Base-by-base conservation (phyloP, 495 filamentous ascomycete genomes). In the Poronia punctata region DNA sequence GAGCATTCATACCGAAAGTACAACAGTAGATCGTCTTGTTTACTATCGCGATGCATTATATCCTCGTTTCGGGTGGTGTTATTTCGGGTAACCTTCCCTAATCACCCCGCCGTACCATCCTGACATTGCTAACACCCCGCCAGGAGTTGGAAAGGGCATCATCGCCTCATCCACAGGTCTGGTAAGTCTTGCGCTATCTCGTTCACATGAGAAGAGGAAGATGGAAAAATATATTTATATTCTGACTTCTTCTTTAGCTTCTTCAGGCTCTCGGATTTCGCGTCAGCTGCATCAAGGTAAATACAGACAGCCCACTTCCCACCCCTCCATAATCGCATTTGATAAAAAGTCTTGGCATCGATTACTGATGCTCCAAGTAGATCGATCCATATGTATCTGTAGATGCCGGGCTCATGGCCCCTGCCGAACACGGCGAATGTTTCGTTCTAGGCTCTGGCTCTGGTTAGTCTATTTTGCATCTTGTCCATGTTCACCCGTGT, bases 311-410 rank as follows among this genome's bases (percentile, higher is more conserved):
- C 48, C 32, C 23, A 16, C 38, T 24, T 47, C 22, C 3, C 38
- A 82, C 8, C 24, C 22, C 17, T 19, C n/a, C 22, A 20, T 43
- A 36, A n/a, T n/a, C n/a, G n/a, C 24, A 28, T 36, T 9, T 15
- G n/a, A 27, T 29, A 21, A 25, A 21, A 7, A n/a, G 24, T 18
- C n/a, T n/a, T n/a, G 5, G 4, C 2, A 10, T 15, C 9, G 31
- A 25, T 38, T 17, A 15, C 33, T 37, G 41, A 44, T 23, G 26
- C 15, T 1, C 18, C 28, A 12, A 16, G 54, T 90, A 85, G 62
- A 82, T 94, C 41, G 89, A 95, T 56, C 84, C 84, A 1, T 88
- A 89, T 59, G 69, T 89, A 59, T 88, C 86, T 56, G 70, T 88
- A 58, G 86, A 94, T 76, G 88, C 87, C 6, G 88, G 88, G 27